These are phyloP conservation scores for Phytophthora pisi DNA, from an alignment of 352 stramenopile species.

Conservation along the genomic window DNA sequence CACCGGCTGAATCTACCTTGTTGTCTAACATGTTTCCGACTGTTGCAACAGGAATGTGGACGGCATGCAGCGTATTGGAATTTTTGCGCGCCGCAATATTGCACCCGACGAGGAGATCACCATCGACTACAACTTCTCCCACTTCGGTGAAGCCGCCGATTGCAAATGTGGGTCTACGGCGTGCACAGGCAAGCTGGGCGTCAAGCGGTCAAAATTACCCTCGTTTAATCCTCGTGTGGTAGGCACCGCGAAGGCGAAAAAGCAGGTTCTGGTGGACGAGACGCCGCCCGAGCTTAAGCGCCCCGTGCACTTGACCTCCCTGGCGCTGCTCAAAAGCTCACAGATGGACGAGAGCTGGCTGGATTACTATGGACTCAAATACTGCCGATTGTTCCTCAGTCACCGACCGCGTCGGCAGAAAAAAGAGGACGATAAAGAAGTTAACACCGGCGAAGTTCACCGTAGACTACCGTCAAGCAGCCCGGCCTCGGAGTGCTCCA, in stretches of 20 bases:
- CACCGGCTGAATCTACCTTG: not conserved
- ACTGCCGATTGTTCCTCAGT: constrained; percentile 71
- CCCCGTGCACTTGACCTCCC: constrained; percentile 64
- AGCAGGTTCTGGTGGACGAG: constrained; percentile 26
- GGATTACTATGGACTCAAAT: constrained; percentile 61
- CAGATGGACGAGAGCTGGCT: constrained; percentile 76
- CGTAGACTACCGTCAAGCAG: constrained; percentile 41
- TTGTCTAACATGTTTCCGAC: not conserved
- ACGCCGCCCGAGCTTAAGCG: constrained; percentile 65
- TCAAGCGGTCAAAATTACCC: constrained; percentile 62
- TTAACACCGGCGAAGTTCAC: constrained; percentile 5
- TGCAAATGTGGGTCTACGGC: constrained; percentile 78
- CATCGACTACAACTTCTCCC: constrained; percentile 88
- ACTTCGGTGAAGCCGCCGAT: constrained; percentile 78
- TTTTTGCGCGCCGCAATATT: constrained; percentile 75
- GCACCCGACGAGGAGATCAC: constrained; percentile 71
- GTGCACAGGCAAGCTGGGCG: constrained; percentile 78
- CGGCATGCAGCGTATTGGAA: constrained; percentile 74
- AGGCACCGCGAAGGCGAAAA: constrained; percentile 31
- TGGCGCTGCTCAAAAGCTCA: constrained; percentile 79
- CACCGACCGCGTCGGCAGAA: constrained; percentile 31
- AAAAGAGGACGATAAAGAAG: constrained; percentile 4
- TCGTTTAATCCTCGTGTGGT: constrained; percentile 28
- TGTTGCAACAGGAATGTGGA: constrained; percentile 62
- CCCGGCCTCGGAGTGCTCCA: constrained; percentile 57